These are phyloP conservation scores for Phytophthora brassicae DNA, from an alignment of 352 stramenopile species.

Conservation along the genomic window DNA sequence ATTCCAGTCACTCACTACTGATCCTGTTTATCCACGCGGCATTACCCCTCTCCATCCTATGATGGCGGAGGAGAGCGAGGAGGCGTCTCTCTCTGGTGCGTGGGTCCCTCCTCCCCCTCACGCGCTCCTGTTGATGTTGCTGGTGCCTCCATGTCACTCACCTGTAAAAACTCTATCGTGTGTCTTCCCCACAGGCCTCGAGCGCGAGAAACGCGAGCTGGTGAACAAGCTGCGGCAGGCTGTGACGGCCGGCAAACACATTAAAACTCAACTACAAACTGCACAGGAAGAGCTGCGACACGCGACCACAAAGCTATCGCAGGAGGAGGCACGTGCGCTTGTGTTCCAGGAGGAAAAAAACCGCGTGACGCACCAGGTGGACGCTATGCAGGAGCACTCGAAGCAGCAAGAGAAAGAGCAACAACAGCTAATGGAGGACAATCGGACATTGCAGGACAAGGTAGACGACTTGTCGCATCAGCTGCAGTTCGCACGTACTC, in stretches of 20 bases:
- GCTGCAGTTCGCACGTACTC: constrained; percentile 39
- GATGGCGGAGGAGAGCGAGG: constrained; percentile 33
- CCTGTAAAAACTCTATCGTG: constrained; percentile 21
- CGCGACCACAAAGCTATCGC: constrained; percentile 31
- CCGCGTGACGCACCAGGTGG: constrained; percentile 48
- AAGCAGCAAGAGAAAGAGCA: constrained; percentile 50
- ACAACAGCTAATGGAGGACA: constrained; percentile 32
- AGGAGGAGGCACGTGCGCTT: constrained; percentile 48
- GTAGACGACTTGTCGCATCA: constrained; percentile 52
- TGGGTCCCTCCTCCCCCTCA: constrained; percentile 7
- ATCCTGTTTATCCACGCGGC: constrained; percentile 25
- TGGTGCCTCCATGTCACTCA: constrained; percentile 17
- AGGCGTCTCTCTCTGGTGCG: constrained; percentile 22
- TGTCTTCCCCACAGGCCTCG: constrained; percentile 37
- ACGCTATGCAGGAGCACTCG: constrained; percentile 44
- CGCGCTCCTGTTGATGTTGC: constrained; percentile 16
- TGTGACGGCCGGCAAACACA: constrained; percentile 43
- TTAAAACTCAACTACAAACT: too few relatives aligned
- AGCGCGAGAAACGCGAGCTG: constrained; percentile 70
- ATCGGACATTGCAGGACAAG: constrained; percentile 30
- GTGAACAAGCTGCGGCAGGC: constrained; percentile 59
- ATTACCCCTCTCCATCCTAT: constrained; percentile 10
- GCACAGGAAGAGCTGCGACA: constrained; percentile 40
- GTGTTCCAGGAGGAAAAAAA: constrained; percentile 66
- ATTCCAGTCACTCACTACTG: too few relatives aligned